Base-by-base conservation (phyloP, 163 green algal genomes). In the Trebouxiophyceae sp. region DNA sequence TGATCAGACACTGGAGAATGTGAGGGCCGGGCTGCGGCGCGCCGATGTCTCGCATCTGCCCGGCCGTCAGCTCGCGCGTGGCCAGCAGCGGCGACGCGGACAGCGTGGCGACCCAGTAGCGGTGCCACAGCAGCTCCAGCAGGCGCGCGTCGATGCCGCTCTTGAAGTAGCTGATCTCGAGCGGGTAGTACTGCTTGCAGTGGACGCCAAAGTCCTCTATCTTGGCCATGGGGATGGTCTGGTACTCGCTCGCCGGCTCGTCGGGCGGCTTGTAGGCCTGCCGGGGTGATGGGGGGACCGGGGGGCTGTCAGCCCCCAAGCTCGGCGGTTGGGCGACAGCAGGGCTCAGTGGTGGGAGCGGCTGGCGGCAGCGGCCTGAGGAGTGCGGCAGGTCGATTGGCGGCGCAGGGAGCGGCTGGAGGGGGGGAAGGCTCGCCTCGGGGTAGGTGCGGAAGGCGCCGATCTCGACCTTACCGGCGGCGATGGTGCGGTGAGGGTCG, bases 171-270 rank as follows among this genome's bases (percentile, higher is more conserved):
- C 68, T 85, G 31, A 62, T 54, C 45, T 69, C 54, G 24, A 78
- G 45, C 27, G 54, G 45, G 62, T 67, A 71, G 50, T 72, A 75
- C 31, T 44, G 22, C 54, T 95, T 91, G 62, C 81, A 86, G 69
- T 98, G 93, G 61, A 97, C 93, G 12, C 93, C 93, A 83, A 96
- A 98, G 76, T 99, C 93, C 80, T 99, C 94, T 44, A 99, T 96
- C 80, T 98, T 98, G 70, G 81, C 87, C 60, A 97, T 63, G 0
- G 93, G 93, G 67, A 98, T 97, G 54, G 88, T 97, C 83, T 98
- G 93, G 79, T 98, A 97, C 81, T 97, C 87, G 50, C 73, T 85
- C 2, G 79, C 66, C 1, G 74, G 79, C 67, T 90, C 86, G 34
- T 96, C 87, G 2, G 88, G 86, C 1, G 91, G 83, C 65, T 91